A percentile compares a stretch with the other conserved stretches of the same genome.
These are phyloP conservation scores for Mercurialis annua DNA, from an alignment of 345 rosid genomes.

Conservation along the genomic window DNA sequence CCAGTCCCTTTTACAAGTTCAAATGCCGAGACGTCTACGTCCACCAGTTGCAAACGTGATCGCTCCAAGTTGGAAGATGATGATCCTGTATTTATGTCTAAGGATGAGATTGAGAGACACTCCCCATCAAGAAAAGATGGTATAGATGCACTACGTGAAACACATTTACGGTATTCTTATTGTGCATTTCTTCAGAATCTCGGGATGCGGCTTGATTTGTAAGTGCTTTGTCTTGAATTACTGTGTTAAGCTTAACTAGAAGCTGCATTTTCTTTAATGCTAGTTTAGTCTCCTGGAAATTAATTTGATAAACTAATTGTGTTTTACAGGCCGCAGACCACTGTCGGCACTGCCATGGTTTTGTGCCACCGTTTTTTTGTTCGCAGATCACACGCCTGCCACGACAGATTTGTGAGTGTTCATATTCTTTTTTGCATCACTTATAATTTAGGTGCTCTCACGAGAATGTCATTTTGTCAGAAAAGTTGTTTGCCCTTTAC, in stretches of 20 bases:
- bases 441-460: neutral
- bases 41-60: constrained; percentile 49
- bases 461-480: neutral
- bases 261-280: neutral
- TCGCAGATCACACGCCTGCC: constrained; percentile 79
- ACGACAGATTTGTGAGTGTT: constrained; percentile 74
- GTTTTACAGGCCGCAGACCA: constrained; percentile 65
- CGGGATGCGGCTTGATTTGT: constrained; percentile 66
- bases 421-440: neutral
- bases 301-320: neutral
- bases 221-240: constrained; percentile 27
- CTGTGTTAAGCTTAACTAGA: neutral
- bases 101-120: constrained; percentile 66
- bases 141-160: constrained; percentile 59
- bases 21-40: constrained; percentile 41
- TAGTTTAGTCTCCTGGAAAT: neutral
- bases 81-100: constrained; percentile 59
- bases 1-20: constrained; percentile 30
- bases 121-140: constrained; percentile 89
- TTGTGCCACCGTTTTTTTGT: constrained; percentile 75
- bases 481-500: neutral
- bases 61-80: constrained; percentile 62
- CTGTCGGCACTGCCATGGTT: constrained; percentile 76
- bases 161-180: constrained; percentile 73
- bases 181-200: constrained; percentile 70